phyloP scores from a whole-genome alignment of 331 rosid genomes.

The Stylosanthes scabra region DNA sequence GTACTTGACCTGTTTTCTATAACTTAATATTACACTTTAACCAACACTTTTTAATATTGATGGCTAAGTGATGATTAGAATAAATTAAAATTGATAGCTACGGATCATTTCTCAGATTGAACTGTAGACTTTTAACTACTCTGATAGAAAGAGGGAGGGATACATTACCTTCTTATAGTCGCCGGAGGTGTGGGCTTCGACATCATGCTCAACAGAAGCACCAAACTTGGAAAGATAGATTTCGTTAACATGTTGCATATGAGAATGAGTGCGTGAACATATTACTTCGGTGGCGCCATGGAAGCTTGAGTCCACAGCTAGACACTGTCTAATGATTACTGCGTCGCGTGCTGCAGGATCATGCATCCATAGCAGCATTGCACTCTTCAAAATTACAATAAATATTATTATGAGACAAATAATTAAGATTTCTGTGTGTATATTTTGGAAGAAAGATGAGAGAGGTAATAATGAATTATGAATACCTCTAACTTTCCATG shows the following conservation, averaged over 20 bases:
- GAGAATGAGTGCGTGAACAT: constrained; percentile 78
- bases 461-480: neutral
- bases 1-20: too few relatives aligned
- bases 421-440: neutral
- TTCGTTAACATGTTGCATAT: constrained; percentile 70
- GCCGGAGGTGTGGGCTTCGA: constrained; percentile 52
- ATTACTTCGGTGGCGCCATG: constrained; percentile 77
- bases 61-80: too few relatives aligned
- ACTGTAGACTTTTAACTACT: too few relatives aligned
- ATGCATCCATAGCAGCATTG: constrained; percentile 76
- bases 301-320: constrained; percentile 45
- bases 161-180: constrained; percentile 62
- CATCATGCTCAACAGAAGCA: constrained; percentile 61
- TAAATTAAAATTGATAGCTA: too few relatives aligned
- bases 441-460: neutral
- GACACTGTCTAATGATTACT: constrained; percentile 49
- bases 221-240: constrained; percentile 59
- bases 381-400: constrained; percentile 46
- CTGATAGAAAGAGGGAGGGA: too few relatives aligned
- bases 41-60: too few relatives aligned
- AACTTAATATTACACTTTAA: too few relatives aligned
- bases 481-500: constrained; percentile 70
- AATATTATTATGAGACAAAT: neutral
- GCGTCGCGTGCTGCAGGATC: constrained; percentile 81
- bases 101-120: too few relatives aligned